These are phyloP conservation scores for Microbotryum saponariae DNA, from an alignment of 1,284 basidiomycete species.

Conservation along the genomic window DNA sequence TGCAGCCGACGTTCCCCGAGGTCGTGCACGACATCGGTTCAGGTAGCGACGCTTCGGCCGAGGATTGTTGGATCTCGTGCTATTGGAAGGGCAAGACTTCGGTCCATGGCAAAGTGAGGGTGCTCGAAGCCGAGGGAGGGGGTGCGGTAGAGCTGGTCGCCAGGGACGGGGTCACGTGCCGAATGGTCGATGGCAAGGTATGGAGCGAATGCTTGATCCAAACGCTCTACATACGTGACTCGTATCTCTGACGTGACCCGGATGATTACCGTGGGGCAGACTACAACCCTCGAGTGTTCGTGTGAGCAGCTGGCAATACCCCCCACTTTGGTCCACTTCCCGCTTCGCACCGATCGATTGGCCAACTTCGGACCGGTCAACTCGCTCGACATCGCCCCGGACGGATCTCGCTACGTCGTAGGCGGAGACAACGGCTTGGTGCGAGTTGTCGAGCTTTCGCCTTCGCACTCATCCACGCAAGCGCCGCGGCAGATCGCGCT, in stretches of 20 bases:
- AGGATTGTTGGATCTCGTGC: constrained; percentile 64
- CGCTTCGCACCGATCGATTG: constrained; percentile 4
- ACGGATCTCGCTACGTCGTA: constrained; percentile 37
- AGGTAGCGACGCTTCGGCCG: constrained; percentile 50
- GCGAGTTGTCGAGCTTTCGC: constrained; percentile 36
- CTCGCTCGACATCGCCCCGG: constrained; percentile 38
- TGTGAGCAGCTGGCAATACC: constrained; percentile 14
- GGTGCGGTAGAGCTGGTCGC: constrained; percentile 27
- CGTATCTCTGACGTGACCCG: not conserved
- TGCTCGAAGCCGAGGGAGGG: constrained; percentile 37
- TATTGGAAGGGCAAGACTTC: constrained; percentile 50
- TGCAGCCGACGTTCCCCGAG: constrained; percentile 55
- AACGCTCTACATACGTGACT: not conserved
- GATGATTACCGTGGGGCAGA: not conserved
- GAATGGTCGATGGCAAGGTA: constrained; percentile 3
- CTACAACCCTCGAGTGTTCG: constrained; percentile 5
- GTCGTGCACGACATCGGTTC: constrained; percentile 55
- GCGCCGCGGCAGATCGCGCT: constrained; percentile 34
- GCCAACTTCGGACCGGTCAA: constrained; percentile 33
- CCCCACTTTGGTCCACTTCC: constrained; percentile 14
- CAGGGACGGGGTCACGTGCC: constrained; percentile 34
- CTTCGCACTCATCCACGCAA: constrained; percentile 1
- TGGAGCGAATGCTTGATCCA: not conserved
- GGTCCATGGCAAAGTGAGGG: constrained; percentile 54
- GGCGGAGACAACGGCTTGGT: constrained; percentile 44